phyloP scores from a whole-genome alignment of 441 rosid genomes.

The Aleurites moluccanus region DNA sequence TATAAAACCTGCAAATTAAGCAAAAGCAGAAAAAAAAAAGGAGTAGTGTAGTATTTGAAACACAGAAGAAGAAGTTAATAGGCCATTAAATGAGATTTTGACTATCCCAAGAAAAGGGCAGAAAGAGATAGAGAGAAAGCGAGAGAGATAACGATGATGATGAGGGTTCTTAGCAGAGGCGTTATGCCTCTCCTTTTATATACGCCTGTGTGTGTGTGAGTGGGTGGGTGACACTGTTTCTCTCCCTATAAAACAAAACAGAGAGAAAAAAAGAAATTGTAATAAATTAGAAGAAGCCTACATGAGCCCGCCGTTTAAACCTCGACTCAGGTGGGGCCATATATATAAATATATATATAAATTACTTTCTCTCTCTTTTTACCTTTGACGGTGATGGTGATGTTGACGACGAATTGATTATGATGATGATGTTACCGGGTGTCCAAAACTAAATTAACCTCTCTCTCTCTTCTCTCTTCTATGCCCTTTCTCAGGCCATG shows the following conservation, averaged over 20 bases:
- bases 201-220: too few species aligned
- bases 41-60: not conserved
- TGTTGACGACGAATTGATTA: not conserved
- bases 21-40: not conserved
- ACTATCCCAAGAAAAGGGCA: constrained; percentile 28
- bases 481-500: not conserved
- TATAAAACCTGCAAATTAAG: not conserved
- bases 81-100: constrained; percentile 33
- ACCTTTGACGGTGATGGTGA: not conserved
- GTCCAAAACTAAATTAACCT: too few species aligned
- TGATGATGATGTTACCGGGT: not conserved
- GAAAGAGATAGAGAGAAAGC: too few species aligned
- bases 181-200: constrained; percentile 22
- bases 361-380: not conserved
- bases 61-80: not conserved
- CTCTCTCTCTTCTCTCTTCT: too few species aligned
- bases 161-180: not conserved
- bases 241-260: not conserved
- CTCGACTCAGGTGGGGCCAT: not conserved
- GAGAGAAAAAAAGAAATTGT: not conserved
- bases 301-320: constrained; percentile 3
- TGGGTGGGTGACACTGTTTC: not conserved
- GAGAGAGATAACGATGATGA: not conserved
- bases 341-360: too few species aligned
- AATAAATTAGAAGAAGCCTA: not conserved